Evolutionary conservation across 2,329 filamentous ascomycete species (phyloP).

Genomic region (Sporothrix brasiliensis): DNA sequence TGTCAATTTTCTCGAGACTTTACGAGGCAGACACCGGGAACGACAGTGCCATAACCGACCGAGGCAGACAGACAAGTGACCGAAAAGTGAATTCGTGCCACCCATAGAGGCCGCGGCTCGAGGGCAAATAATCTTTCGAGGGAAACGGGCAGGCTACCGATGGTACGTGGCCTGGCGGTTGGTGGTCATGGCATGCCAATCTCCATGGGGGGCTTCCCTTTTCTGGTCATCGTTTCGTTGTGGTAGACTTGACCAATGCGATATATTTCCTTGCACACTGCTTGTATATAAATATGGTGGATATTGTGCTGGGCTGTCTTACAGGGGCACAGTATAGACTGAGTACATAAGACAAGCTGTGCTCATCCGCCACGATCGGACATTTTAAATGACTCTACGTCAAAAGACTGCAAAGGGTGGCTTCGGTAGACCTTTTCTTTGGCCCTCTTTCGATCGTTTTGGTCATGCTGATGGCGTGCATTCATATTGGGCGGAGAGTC

Average conservation of each 20-base stretch:
- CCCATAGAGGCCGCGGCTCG: slow-evolving; percentile 13
- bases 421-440: neutral
- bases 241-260: neutral
- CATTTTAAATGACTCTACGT: neutral
- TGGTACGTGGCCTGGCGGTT: too few relatives aligned
- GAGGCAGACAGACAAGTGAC: too few relatives aligned
- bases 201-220: neutral
- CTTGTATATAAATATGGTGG: too few relatives aligned
- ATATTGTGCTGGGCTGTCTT: neutral
- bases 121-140: neutral
- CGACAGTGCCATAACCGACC: slow-evolving; percentile 2
- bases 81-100: neutral
- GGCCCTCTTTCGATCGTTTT: neutral
- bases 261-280: too few relatives aligned
- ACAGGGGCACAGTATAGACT: neutral
- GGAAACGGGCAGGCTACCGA: neutral
- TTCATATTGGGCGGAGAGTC: neutral
- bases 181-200: neutral
- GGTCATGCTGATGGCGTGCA: neutral
- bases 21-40: neutral
- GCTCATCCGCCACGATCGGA: neutral
- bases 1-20: neutral
- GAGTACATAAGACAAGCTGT: neutral
- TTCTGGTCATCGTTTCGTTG: neutral
- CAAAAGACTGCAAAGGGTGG: neutral